Evolutionary conservation across 495 filamentous ascomycete genomes (phyloP).

Genomic region (Amphirosellinia nigrospora): DNA sequence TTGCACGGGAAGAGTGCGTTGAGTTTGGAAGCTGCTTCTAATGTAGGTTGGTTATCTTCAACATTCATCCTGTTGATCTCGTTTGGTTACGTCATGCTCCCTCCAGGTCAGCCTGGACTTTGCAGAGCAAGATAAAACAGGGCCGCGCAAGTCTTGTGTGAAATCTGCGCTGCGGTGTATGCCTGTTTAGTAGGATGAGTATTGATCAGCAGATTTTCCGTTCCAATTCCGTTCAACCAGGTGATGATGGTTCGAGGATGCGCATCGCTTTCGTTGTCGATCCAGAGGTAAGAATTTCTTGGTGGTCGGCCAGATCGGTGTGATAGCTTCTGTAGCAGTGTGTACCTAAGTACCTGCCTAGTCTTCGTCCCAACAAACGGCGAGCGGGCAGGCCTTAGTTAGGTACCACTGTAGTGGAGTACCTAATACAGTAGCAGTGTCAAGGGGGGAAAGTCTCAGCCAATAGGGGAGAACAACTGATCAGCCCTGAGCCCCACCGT

Average conservation of each 20-base stretch:
- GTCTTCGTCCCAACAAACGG: constrained; percentile 16
- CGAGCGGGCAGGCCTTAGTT: not conserved
- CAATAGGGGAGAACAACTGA: not conserved
- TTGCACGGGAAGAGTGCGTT: not conserved
- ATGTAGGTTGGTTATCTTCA: not conserved
- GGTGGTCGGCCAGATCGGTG: not conserved
- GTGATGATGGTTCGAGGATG: constrained; percentile 9
- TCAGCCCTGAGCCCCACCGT: constrained; percentile 10
- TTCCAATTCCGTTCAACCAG: not conserved
- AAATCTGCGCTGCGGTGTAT: not conserved
- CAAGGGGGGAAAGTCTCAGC: not conserved
- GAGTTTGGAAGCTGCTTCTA: not conserved
- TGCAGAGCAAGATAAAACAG: not conserved
- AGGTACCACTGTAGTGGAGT: not conserved
- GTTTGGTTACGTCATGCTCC: constrained; percentile 1
- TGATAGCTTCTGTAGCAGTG: not conserved
- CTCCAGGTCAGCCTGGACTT: not conserved
- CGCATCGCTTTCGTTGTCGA: constrained; percentile 1
- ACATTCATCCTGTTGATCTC: not conserved
- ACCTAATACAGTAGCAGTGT: not conserved
- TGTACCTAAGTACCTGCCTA: not conserved
- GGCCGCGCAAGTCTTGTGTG: not conserved
- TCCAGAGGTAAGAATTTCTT: not conserved
- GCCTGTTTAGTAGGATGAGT: not conserved
- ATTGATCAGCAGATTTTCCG: not conserved